These are phyloP conservation scores for Oryza longistaminata DNA, from an alignment of 176 grass and related monocot genomes.

Conservation along the genomic window DNA sequence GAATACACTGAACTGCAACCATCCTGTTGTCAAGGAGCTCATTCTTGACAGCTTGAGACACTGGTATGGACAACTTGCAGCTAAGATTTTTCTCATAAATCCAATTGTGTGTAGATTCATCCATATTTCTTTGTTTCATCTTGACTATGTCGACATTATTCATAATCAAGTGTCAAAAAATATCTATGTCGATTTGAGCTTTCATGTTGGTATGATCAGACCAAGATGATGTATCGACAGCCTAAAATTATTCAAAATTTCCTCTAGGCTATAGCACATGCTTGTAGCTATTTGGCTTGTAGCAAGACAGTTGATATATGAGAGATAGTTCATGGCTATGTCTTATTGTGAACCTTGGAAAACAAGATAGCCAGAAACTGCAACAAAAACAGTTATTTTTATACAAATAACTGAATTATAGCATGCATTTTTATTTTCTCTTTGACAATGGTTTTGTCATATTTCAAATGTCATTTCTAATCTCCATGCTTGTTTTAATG, in stretches of 20 bases:
- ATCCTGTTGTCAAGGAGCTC: conserved; percentile 96
- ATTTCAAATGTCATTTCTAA: conserved; percentile 18
- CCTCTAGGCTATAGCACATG: conserved; percentile 20
- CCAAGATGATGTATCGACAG: conserved; percentile 5
- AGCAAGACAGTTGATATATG: conserved; percentile 16
- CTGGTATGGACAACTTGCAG: conserved; percentile 59
- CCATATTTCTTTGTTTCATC: conserved; percentile 24
- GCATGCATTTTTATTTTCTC: not conserved
- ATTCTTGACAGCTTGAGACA: conserved; percentile 95
- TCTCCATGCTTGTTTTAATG: conserved; percentile 3
- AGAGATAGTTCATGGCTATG: conserved; percentile 17
- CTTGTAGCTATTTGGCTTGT: conserved; percentile 27
- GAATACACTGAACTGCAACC: conserved; percentile 98
- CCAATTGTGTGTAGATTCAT: conserved; percentile 24
- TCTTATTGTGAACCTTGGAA: conserved; percentile 7
- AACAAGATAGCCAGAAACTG: not conserved
- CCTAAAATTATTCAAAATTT: not conserved
- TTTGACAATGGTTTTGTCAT: not conserved
- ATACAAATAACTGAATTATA: not conserved
- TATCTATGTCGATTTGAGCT: conserved; percentile 21
- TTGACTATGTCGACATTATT: conserved; percentile 23
- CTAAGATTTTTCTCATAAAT: conserved; percentile 22
- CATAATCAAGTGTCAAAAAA: conserved; percentile 19
- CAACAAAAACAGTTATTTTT: conserved; percentile 2
- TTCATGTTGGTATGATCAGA: conserved; percentile 16